A percentile compares a stretch with the other conserved stretches of the same genome.
These are phyloP conservation scores for Yarrowia sp. DNA, from an alignment of 805 yeast genomes.

Conservation along the genomic window DNA sequence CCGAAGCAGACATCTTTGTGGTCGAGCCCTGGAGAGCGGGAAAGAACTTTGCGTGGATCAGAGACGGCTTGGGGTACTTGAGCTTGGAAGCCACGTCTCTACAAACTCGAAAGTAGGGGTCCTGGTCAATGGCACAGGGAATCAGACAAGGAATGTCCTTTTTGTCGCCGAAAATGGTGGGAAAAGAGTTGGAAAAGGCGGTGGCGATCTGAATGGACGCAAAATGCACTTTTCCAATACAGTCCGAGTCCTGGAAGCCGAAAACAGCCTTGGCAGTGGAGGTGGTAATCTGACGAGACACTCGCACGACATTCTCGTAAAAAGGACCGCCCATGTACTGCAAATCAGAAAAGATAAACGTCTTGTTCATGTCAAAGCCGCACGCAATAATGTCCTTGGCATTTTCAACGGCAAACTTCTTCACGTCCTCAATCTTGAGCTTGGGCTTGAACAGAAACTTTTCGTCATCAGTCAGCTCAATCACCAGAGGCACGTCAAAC, in stretches of 20 bases:
- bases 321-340: constrained; percentile 90
- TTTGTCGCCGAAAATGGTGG: constrained; percentile 82
- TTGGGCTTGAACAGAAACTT: constrained; percentile 91
- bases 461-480: constrained; percentile 95
- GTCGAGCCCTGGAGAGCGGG: constrained; percentile 96
- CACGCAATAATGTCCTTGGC: constrained; percentile 91
- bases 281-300: constrained; percentile 90
- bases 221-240: constrained; percentile 91
- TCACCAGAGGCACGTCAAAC: constrained; percentile 90
- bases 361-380: constrained; percentile 92
- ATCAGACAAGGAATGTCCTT: constrained; percentile 91
- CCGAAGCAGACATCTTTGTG: constrained; percentile 95
- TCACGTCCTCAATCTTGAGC: constrained; percentile 84
- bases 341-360: constrained; percentile 91
- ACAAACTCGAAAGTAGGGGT: constrained; percentile 95
- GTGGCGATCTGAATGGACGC: constrained; percentile 96
- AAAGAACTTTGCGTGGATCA: constrained; percentile 92
- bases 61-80: constrained; percentile 83
- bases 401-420: constrained; percentile 71
- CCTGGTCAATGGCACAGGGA: constrained; percentile 99
- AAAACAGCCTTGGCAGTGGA: constrained; percentile 97
- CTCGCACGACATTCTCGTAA: constrained; percentile 89
- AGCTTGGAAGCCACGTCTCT: constrained; percentile 96
- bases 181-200: constrained; percentile 94
- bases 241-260: constrained; percentile 91